phyloP scores from a whole-genome alignment of 2,329 filamentous ascomycete species.

The Thielaviopsis populi region DNA sequence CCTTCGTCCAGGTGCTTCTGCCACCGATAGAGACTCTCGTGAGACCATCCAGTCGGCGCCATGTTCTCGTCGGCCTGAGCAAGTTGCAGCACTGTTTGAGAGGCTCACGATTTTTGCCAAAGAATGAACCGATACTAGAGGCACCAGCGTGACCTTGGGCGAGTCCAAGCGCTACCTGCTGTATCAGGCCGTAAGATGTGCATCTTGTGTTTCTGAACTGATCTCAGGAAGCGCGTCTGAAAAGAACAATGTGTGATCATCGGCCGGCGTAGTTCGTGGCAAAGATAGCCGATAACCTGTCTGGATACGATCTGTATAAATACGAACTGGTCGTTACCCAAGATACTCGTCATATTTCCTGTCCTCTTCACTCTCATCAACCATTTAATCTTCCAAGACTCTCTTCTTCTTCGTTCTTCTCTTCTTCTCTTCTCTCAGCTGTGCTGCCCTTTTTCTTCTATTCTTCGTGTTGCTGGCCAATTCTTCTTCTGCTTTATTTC shows the following conservation, averaged over 20 bases:
- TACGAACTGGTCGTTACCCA: not conserved
- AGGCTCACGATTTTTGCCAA: not conserved
- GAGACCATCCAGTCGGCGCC: not conserved
- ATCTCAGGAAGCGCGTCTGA: not conserved
- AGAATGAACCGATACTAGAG: not conserved
- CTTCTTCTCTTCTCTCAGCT: slow-evolving; percentile 13
- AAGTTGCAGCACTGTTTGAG: not conserved
- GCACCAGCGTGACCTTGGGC: not conserved
- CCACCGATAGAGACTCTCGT: not conserved
- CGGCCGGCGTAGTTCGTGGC: not conserved
- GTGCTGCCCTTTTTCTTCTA: slow-evolving; percentile 14
- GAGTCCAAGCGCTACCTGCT: not conserved
- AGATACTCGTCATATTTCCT: not conserved
- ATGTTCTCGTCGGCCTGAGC: not conserved
- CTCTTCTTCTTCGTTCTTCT: slow-evolving; percentile 3
- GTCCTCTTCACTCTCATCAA: slow-evolving; percentile 14
- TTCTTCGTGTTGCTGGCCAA: slow-evolving; percentile 16
- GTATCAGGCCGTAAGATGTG: not conserved
- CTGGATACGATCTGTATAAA: slow-evolving; percentile 4
- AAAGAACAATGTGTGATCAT: not conserved
- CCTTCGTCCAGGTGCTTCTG: no score
- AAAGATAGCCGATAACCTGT: not conserved
- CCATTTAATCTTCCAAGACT: slow-evolving; percentile 4
- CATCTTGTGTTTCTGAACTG: not conserved
- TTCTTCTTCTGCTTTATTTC: not conserved